Evolutionary conservation across 1,139 yeast genomes (phyloP).

Genomic region (Kodamaea alishanica): DNA sequence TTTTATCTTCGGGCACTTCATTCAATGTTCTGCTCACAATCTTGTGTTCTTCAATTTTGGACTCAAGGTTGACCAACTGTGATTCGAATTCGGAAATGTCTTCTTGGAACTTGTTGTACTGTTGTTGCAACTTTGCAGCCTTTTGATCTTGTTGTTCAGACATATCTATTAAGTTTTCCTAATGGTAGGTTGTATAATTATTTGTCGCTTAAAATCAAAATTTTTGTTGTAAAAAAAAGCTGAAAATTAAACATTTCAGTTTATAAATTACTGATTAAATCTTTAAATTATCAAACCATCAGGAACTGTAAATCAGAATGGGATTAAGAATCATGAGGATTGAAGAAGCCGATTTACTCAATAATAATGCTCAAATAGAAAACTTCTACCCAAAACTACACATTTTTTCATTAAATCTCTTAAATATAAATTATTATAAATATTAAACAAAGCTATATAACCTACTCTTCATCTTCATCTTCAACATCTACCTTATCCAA

Average conservation of each 20-base stretch:
- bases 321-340: too few relatives aligned
- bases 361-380: background rate
- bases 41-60: constrained; percentile 41
- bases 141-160: constrained; percentile 38
- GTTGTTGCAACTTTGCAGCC: constrained; percentile 51
- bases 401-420: background rate
- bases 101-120: constrained; percentile 62
- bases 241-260: too few relatives aligned
- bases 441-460: background rate
- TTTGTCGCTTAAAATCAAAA: too few relatives aligned
- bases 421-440: background rate
- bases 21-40: constrained; percentile 46
- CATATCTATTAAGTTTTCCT: too few relatives aligned
- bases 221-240: too few relatives aligned
- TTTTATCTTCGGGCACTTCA: constrained; percentile 44
- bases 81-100: constrained; percentile 54
- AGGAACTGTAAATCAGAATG: too few relatives aligned
- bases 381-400: background rate
- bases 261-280: too few relatives aligned
- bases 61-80: constrained; percentile 48
- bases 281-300: too few relatives aligned
- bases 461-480: constrained; percentile 23
- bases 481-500: constrained; percentile 35
- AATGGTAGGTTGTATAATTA: too few relatives aligned
- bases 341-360: too few relatives aligned